Evolutionary conservation across 2,329 filamentous ascomycete species (phyloP), one percentile per base, ranked within the genome.

Genomic region (Exophiala sideris): DNA sequence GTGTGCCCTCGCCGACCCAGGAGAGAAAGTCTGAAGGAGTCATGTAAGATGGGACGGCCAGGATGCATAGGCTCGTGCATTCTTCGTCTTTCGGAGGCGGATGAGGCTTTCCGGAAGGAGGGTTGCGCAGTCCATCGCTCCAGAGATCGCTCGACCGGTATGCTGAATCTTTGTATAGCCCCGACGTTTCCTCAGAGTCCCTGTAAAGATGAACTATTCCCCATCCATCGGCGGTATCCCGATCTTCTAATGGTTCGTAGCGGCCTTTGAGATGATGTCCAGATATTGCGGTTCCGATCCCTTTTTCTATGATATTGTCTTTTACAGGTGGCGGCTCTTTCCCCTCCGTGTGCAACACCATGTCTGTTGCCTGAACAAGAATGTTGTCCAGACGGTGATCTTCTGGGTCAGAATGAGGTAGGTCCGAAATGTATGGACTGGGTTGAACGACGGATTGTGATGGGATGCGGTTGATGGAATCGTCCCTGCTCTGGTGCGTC

Each of bases 121-220:
- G 45, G 32, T 52, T 56, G 48, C 55, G 57, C 34, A 54, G 34
- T 47, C 58, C 47, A 63, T 67, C 38, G 50, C 61, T 57, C 57
- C 60, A 52, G 52, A 61, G 39, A 50, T 57, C 54, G 47, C 68
- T 48, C 2, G 56, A 50, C 21, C 58, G 41, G 35, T 58, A 58
- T 7, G 39, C 53, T 70, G 71, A 68, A 50, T 80, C 75, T 41
- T 79, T 75, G 52, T 82, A 76, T 10, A 90, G 73, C 10, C 76
- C 80, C 1, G 82, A 76, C 1, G 85, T 86, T 69, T 95, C 88
- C 54, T 90, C 83, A 1, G 82, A 82, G 70, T 97, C 92, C 8
- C 91, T 83, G 69, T 96, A 99, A 24, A 99, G 80, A 69, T 96
- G 94, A 2, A 99, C 91, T 11, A 97, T 84, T 1, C 94, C 94